Conservation (phyloP, 495 filamentous ascomycete genomes). For the Clohesyomyces aquaticus region DNA sequence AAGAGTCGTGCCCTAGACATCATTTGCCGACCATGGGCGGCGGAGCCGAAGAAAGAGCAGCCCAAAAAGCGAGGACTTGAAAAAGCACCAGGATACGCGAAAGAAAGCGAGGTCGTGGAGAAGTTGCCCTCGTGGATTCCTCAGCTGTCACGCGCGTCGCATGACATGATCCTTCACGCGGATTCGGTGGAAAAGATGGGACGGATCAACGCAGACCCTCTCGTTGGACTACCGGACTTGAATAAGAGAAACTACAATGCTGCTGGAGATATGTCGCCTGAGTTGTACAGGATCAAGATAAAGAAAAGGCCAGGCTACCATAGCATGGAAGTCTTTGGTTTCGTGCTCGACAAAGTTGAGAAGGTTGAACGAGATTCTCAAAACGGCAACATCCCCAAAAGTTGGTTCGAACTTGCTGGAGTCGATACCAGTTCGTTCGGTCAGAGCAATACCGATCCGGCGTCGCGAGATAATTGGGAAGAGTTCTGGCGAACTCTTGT, state of each 20-base stretch:
- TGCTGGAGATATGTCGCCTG: background rate
- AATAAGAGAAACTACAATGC: background rate
- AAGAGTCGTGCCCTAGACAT: conserved; percentile 3
- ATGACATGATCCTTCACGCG: background rate
- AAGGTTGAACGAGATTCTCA: too few relatives aligned
- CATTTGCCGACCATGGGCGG: conserved; percentile 12
- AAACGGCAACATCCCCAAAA: too few relatives aligned
- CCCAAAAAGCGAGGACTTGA: too few relatives aligned
- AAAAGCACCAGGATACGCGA: too few relatives aligned
- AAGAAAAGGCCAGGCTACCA: background rate
- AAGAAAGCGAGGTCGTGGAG: too few relatives aligned
- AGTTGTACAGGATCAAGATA: background rate
- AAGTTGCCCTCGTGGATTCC: background rate
- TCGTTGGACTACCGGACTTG: background rate
- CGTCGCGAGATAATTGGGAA: background rate
- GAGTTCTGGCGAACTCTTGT: conserved; percentile 21
- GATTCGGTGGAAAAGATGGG: background rate
- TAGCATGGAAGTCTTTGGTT: background rate
- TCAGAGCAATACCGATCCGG: background rate
- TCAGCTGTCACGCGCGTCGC: background rate
- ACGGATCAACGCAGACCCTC: background rate
- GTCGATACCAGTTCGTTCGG: background rate
- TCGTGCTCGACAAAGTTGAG: background rate
- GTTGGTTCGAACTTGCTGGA: too few relatives aligned
- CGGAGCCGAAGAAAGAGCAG: background rate